phyloP scores from a whole-genome alignment of 805 yeast genomes.

The Candida khao-thaluensis region DNA sequence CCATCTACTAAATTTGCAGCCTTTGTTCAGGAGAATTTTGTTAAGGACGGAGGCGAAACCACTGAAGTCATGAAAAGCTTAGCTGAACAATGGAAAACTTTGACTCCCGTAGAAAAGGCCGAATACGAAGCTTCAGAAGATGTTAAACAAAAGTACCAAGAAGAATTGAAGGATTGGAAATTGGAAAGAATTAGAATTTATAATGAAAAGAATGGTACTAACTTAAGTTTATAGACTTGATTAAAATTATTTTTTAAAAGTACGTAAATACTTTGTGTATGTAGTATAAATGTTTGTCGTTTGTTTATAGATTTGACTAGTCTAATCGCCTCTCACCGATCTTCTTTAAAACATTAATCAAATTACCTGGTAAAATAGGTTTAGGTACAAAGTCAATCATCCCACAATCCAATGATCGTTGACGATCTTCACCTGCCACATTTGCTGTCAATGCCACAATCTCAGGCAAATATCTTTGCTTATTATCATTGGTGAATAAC shows the following conservation, averaged over 20 bases:
- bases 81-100: conserved; percentile 29
- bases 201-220: conserved; percentile 13
- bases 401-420: conserved; percentile 46
- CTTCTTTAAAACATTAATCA: conserved; percentile 34
- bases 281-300: not conserved
- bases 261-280: not conserved
- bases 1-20: conserved; percentile 32
- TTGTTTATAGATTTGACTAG: not conserved
- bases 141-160: conserved; percentile 20
- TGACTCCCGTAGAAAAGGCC: conserved; percentile 28
- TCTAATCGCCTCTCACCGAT: conserved; percentile 15
- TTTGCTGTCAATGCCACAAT: conserved; percentile 52
- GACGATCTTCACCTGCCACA: conserved; percentile 53
- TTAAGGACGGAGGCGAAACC: conserved; percentile 18
- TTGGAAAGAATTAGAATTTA: conserved; percentile 21
- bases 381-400: conserved; percentile 55
- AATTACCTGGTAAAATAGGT: conserved; percentile 49
- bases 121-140: conserved; percentile 21
- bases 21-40: conserved; percentile 29
- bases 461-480: conserved; percentile 27
- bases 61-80: conserved; percentile 27
- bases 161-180: conserved; percentile 30
- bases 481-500: conserved; percentile 23
- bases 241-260: no score
- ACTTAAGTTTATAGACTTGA: conserved; percentile 1